Base-by-base conservation (phyloP, 2,329 filamentous ascomycete species). In the Dactylella cylindrospora region DNA sequence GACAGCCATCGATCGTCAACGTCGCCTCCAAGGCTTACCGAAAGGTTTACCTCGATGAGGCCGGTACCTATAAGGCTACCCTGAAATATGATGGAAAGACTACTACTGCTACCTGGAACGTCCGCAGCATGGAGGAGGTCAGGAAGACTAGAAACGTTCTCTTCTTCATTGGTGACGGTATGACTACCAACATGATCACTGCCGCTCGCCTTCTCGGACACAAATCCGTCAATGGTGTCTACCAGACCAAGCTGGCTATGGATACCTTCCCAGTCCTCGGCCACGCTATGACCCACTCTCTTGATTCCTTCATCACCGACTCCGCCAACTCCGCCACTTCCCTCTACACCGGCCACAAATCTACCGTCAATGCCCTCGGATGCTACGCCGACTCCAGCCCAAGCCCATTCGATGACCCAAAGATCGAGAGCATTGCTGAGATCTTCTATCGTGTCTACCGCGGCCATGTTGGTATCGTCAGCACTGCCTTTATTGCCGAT, bases 191-290 rank as follows among this genome's bases (percentile, higher is more conserved):
- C 74, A 86, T 86, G 83, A 86, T 87, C 70, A 86, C 84, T 29
- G 88, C 88, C 33, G 88, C 88, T 49, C 85, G 88, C 66, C 77
- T 93, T 52, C 83, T 94, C 51, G 88, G 79, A 13, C 88, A 94
- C 77, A 85, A 88, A 76, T 84, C 80, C 67, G 79, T 91, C 77
- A 93, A 94, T 70, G 88, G 88, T 67, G 87, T 86, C 72, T 94
- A 91, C 73, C 84, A 88, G 76, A 82, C 80, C 54, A 79, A 78
- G 53, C 80, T 94, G 79, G 79, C 82, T 70, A 78, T 94, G 76
- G 88, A 94, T 75, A 79, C 89, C 70, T 93, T 93, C 74, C 88
- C 88, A 2, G 80, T 90, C n/a, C 71, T 91, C 8, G 88, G 88
- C 15, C 88, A 94, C 72, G 88, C 91, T 74, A 91, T 93, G 84